Evolutionary conservation across 2,329 filamentous ascomycete species (phyloP).

Genomic region (Aspergillus intermedius): DNA sequence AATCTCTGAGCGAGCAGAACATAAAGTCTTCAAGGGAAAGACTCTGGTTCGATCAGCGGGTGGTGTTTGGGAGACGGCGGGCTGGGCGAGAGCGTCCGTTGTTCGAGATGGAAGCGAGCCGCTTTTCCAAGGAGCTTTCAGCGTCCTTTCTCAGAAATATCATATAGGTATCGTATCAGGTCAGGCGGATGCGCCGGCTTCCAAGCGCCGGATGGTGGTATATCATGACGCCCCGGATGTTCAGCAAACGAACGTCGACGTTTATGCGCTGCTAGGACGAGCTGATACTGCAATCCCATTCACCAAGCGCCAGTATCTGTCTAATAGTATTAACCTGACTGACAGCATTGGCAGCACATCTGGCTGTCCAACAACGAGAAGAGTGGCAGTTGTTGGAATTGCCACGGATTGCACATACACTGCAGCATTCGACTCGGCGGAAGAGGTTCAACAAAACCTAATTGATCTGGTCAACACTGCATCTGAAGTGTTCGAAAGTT

Average conservation of each 20-base stretch:
- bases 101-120: conserved; percentile 68
- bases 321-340: conserved; percentile 65
- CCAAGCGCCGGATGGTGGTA: conserved; percentile 44
- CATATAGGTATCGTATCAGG: conserved; percentile 68
- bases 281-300: conserved; percentile 43
- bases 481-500: conserved; percentile 78
- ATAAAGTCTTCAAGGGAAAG: conserved; percentile 78
- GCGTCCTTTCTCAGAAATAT: conserved; percentile 72
- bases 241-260: conserved; percentile 46
- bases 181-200: conserved; percentile 57
- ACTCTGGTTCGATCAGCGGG: conserved; percentile 61
- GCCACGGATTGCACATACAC: conserved; percentile 92
- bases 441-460: conserved; percentile 64
- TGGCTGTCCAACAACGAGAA: conserved; percentile 87
- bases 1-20: conserved; percentile 61
- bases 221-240: too few relatives aligned
- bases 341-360: conserved; percentile 69
- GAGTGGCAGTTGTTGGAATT: conserved; percentile 83
- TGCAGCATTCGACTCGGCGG: conserved; percentile 58
- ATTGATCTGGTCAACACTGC: conserved; percentile 80
- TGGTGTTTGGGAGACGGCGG: conserved; percentile 68
- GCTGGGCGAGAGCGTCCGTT: conserved; percentile 79
- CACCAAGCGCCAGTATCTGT: conserved; percentile 59
- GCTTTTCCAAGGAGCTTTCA: conserved; percentile 85
- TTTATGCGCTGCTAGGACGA: conserved; percentile 49